Evolutionary conservation across 2,329 filamentous ascomycete species (phyloP).

Genomic region (Gliomastix tumulicola): DNA sequence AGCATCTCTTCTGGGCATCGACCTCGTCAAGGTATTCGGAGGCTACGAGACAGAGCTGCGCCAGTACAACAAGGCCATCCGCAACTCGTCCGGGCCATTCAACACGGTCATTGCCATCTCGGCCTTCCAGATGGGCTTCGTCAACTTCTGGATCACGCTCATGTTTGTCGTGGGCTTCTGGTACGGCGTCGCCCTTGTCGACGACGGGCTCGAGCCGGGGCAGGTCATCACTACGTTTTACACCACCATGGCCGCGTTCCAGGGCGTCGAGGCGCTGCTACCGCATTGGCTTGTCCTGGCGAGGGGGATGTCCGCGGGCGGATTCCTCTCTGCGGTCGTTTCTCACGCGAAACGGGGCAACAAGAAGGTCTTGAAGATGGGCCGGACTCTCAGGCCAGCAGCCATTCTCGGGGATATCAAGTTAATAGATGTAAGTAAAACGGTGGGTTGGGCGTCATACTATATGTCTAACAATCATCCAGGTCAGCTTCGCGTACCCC

Average conservation of each 20-base stretch:
- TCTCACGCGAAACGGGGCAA: slow-evolving; percentile 4
- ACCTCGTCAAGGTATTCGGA: slow-evolving; percentile 82
- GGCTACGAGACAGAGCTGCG: slow-evolving; percentile 62
- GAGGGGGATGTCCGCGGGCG: slow-evolving; percentile 71
- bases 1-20: slow-evolving; percentile 66
- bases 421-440: slow-evolving; percentile 53
- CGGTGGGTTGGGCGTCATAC: too few species aligned
- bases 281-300: slow-evolving; percentile 72
- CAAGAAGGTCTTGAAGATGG: background rate
- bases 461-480: slow-evolving; percentile 7
- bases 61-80: slow-evolving; percentile 64
- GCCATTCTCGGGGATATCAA: slow-evolving; percentile 61
- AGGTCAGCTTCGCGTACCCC: slow-evolving; percentile 82
- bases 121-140: slow-evolving; percentile 66
- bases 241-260: slow-evolving; percentile 67
- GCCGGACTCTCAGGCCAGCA: slow-evolving; percentile 17
- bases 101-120: too few species aligned
- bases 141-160: slow-evolving; percentile 65
- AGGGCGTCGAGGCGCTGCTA: slow-evolving; percentile 66
- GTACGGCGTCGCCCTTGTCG: slow-evolving; percentile 70
- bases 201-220: slow-evolving; percentile 51
- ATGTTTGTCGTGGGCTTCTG: slow-evolving; percentile 90
- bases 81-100: too few species aligned
- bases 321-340: slow-evolving; percentile 29
- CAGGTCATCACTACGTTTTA: slow-evolving; percentile 81